Percentiles rank a stretch among this genome's conserved stretches.
phyloP scores from a whole-genome alignment of 306 rosid genomes.

The Vigna mungo region DNA sequence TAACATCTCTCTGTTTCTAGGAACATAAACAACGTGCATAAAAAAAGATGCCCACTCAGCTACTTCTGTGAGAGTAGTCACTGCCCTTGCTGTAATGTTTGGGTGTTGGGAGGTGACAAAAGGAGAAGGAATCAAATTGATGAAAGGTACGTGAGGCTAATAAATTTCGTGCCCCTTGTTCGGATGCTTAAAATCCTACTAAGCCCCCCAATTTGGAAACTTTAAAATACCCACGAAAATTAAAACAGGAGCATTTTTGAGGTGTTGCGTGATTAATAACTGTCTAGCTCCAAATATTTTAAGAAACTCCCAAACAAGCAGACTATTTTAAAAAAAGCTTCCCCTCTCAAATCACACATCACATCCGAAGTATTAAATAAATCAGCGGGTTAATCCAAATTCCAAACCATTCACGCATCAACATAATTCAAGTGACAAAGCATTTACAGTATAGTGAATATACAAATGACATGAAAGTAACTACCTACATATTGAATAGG shows the following conservation, averaged over 20 bases:
- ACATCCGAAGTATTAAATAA: neutral
- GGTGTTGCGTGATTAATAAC: neutral
- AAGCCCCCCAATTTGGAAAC: conserved; percentile 2
- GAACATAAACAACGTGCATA: conserved; percentile 21
- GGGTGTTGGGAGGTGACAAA: neutral
- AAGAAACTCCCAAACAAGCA: neutral
- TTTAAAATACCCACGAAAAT: neutral
- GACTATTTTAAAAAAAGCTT: neutral
- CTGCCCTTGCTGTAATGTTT: neutral
- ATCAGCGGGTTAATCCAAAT: conserved; percentile 1
- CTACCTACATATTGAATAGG: neutral
- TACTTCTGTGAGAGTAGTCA: neutral
- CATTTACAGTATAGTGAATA: neutral
- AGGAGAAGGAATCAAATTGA: conserved; percentile 1
- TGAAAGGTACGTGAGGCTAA: neutral
- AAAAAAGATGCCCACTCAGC: conserved; percentile 1
- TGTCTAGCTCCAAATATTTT: neutral
- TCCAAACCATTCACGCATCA: neutral
- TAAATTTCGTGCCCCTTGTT: conserved; percentile 7
- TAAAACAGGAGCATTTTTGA: neutral
- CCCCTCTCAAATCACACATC: neutral
- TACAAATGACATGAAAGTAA: neutral
- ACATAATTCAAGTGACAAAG: conserved; percentile 3
- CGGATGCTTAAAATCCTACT: conserved; percentile 13
- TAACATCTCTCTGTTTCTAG: neutral